Base-by-base conservation (phyloP, 2,329 filamentous ascomycete genomes). In the Claviceps quebecensis region DNA sequence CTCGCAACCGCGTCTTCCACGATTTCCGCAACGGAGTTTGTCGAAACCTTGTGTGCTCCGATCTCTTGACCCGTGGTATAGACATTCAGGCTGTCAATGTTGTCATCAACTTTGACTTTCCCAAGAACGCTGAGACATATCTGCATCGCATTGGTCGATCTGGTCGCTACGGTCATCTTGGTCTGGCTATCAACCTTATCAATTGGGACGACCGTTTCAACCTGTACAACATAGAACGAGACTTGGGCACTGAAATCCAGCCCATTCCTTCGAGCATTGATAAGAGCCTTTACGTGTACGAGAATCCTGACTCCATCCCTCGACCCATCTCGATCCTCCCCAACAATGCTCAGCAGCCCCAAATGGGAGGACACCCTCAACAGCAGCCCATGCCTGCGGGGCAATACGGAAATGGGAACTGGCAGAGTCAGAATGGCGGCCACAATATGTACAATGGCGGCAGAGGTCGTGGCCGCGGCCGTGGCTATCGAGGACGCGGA, bases 201-300 rank as follows among this genome's bases (percentile, higher is more conserved):
- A 97, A 95, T 69, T 98, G 93, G 93, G 93, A 98, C 53, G 93
- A 98, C 67, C 83, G 93, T 29, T 97, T 95, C 77, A 98, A 97
- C 68, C 78, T 98, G 19, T 98, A 98, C 75, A 94, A 94, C 67
- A 98, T 98, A 60, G 93, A 98, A 69, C 86, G 94, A 60, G 93
- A 98, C 63, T 76, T 98, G 41, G 93, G 93, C 49, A 98, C 93
- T 6, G 93, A 98, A 70, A 98, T 98, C 55, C 87, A 93, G 64
- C 84, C 93, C n/a, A 98, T 98, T 61, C 93, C 93, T 17, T 78
- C 82, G 49, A 85, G 81, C 59, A 98, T 98, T 58, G 93, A 98
- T 74, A 97, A 96, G 78, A 94, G 86, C 57, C 81, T 98, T 39
- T 98, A 98, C 66, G 93, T 98, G 49, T 98, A 98, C 67, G 94